Evolutionary conservation across 257 asterid genomes (phyloP), one percentile per base, ranked within the genome.

Genomic region (Solanum bukasovii): DNA sequence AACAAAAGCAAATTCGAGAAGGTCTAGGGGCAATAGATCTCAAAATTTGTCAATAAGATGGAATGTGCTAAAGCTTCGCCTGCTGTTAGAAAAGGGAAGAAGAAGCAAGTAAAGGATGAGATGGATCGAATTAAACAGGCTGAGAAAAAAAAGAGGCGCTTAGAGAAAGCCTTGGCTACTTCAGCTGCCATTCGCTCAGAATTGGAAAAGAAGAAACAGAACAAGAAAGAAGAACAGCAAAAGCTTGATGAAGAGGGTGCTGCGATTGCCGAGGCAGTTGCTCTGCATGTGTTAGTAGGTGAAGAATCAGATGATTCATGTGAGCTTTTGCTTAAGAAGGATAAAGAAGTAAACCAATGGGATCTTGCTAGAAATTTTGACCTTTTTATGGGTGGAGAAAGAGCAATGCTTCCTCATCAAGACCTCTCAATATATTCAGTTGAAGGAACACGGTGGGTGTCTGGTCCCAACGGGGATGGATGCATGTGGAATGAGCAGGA

Each of bases 91-190:
- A 97, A 97, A 90, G 89, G 91, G 83, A 97, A 97, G 96, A 97
- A 97, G 92, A 97, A 96, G 94, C 98, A 92, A 68, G 98, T 93
- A 89, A 97, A 97, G 90, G 98, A 95, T 25, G 99, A 96, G 92
- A 84, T 94, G 75, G 99, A 97, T 88, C 98, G 98, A 13, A 94
- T 95, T 23, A 97, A 96, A 90, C 99, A 97, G 89, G 99, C 99
- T 16, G 99, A 97, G 93, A 96, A 96, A 94, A 97, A 97, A 86
- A 96, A 92, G 91, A 92, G 99, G 87, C 97, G 99, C 7, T 89
- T 97, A 93, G 99, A 97, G 93, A 97, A 97, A 91, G 99, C 99
- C 44, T 91, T 97, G 89, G 99, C 99, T 89, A 95, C 99, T 68
- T 97, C 99, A 8, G 99, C 99, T 29, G 99, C 99, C 84, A 97